Evolutionary conservation across 2,329 filamentous ascomycete genomes (phyloP), one percentile per base, ranked within the genome.

Genomic region (Dothistroma pini): DNA sequence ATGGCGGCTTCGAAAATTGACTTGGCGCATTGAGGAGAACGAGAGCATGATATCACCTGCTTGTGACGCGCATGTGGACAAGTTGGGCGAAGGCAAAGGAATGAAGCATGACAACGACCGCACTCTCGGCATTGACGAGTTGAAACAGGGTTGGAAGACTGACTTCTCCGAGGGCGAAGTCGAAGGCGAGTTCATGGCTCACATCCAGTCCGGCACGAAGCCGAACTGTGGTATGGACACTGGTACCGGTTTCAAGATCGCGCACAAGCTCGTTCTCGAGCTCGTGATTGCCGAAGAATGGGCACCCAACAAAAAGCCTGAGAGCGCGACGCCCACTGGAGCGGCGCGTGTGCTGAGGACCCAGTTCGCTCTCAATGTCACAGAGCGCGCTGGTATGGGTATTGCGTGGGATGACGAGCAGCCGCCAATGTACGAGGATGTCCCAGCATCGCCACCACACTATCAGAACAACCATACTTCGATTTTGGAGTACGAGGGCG

Each of bases 401-500:
- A 93, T 99, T 70, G 91, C 89, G 68, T 99, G 95, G 93, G 93
- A 97, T 69, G 93, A 97, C 77, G 93, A 99, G 79, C 87, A 90
- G 71, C 93, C 93, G 12, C 93, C 93, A 0, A 85, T 96, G 68
- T 99, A 99, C 77, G 89, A 95, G 76, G 91, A 97, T 72, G 92
- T 97, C 48, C 93, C 93, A 19, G 41, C 51, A 31, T 54, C 38
- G 34, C 55, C 55, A 22, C 59, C 55, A 31, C 51, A 59, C 48
- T 54, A 60, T 49, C 44, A 56, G 50, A 58, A 48, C 29, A 51
- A 63, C 21, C 60, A 61, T 9, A 72, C 70, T 0, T 60, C 58
- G 8, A 77, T 83, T 59, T 75, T 78, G 58, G 77, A 81, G 57
- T 82, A 82, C 64, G 64, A 72, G 41, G 79, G 79, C 12, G 77